Percentiles rank a stretch among this genome's conserved stretches.
Conservation (phyloP, 208 protist genomes). For the Leishmania gerbilli region DNA sequence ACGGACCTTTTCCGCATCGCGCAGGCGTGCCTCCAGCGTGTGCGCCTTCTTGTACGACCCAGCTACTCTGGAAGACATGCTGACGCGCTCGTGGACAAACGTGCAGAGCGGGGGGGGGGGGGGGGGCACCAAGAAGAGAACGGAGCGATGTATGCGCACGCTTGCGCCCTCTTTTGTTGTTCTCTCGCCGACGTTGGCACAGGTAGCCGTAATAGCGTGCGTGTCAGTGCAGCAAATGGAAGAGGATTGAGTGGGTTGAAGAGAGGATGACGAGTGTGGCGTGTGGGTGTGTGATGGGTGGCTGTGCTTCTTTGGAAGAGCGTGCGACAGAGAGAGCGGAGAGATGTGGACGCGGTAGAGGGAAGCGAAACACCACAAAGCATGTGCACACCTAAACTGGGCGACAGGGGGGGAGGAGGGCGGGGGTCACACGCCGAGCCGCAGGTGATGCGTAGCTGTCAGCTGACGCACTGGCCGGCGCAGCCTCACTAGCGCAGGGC, state of each 20-base stretch:
- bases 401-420: background rate
- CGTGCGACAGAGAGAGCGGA: background rate
- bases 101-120: background rate
- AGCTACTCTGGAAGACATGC: conserved; percentile 23
- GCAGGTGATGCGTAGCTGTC: background rate
- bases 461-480: background rate
- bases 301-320: background rate
- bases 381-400: background rate
- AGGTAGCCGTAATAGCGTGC: background rate
- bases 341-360: background rate
- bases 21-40: conserved; percentile 74
- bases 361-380: no score
- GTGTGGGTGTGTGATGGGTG: background rate
- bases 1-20: conserved; percentile 60
- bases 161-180: background rate
- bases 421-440: background rate
- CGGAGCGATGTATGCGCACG: background rate
- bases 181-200: background rate
- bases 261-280: background rate
- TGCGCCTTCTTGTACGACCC: conserved; percentile 61
- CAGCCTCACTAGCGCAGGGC: background rate
- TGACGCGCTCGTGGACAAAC: background rate
- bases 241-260: background rate
- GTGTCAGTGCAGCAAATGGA: background rate
- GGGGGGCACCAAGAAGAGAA: background rate